Percentiles rank a stretch among this genome's conserved stretches.
Evolutionary conservation across 148 eudicot species (phyloP).

Genomic region (Rhododendron simsii): DNA sequence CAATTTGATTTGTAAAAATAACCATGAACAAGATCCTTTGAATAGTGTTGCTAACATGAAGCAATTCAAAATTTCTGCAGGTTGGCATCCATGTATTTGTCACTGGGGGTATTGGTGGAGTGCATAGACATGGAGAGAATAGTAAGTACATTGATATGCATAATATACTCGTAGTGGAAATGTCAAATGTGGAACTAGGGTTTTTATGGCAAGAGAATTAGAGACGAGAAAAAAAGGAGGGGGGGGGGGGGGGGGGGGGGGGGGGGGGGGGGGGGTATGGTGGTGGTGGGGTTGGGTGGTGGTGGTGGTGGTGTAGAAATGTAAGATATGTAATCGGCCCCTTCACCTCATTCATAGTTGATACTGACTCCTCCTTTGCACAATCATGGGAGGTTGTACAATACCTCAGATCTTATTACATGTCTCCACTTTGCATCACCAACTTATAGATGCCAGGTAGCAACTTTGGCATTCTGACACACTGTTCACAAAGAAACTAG

Average conservation of each 20-base stretch:
- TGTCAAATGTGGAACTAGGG: not conserved
- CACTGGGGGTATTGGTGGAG: slow-evolving; percentile 98
- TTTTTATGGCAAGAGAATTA: not conserved
- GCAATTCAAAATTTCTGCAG: slow-evolving; percentile 34
- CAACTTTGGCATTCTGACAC: not conserved
- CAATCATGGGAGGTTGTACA: not conserved
- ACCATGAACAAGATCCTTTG: not conserved
- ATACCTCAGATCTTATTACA: not conserved
- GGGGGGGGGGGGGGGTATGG: too few relatives aligned
- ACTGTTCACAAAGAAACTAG: not conserved
- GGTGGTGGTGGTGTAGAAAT: not conserved
- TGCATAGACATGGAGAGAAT: slow-evolving; percentile 86
- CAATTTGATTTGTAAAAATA: not conserved
- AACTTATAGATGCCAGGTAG: not conserved
- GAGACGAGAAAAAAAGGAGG: not conserved
- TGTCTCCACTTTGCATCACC: not conserved
- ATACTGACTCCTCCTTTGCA: not conserved
- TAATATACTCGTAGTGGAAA: not conserved
- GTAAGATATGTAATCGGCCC: not conserved
- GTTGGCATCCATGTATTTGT: slow-evolving; percentile 89
- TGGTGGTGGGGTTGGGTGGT: too few relatives aligned
- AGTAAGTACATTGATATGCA: slow-evolving; percentile 32
- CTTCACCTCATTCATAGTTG: not conserved
- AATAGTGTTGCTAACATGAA: not conserved
- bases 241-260: too few relatives aligned